Evolutionary conservation across 345 rosid species (phyloP), one percentile per base, ranked within the genome.

Genomic region (Lenwebbia sp.): DNA sequence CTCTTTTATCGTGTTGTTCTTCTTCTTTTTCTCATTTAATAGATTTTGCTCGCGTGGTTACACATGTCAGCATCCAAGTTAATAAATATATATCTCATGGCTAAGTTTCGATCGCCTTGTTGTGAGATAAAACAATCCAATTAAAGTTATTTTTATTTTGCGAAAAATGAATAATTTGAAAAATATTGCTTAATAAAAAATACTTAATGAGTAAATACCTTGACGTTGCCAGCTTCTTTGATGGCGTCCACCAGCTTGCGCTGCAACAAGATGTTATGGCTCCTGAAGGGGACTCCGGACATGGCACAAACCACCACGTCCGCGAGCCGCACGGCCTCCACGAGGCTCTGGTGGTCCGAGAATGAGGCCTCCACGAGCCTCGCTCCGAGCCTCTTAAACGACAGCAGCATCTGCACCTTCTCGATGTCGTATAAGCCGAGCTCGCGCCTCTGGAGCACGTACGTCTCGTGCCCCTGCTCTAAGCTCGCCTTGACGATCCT

Each of bases 231-330:
- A 1, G 96, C 96, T 83, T 91, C 90, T 87, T 91, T 93, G 88
- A 94, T 94, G 87, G 96, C 96, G 1, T 92, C 90, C 10, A 93
- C 94, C 33, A 94, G 92, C 85, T 89, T 88, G 84, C 92, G 92
- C 91, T 94, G 96, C 88, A 91, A 22, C 81, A 91, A 15, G 54
- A 94, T 54, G 85, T 90, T 94, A 84, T 93, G 96, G 83, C 88
- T 87, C 81, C 92, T 84, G 49, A 93, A 94, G 57, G 91, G 94
- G 44, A 91, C 96, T 0, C 96, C 96, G 2, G 96, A 94, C 87
- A 94, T 88, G 89, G 96, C 87, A 86, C 91, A 90, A 26, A 94
- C 91, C 58, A 94, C 95, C 6, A 93, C 95, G 62, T 94, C 96
- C 4, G 90, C 96, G 41, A 83, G 84, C 84, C 88, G 92, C 22